These are phyloP conservation scores for Peniophora sp. DNA, from an alignment of 1,284 basidiomycete genomes.

Conservation along the genomic window DNA sequence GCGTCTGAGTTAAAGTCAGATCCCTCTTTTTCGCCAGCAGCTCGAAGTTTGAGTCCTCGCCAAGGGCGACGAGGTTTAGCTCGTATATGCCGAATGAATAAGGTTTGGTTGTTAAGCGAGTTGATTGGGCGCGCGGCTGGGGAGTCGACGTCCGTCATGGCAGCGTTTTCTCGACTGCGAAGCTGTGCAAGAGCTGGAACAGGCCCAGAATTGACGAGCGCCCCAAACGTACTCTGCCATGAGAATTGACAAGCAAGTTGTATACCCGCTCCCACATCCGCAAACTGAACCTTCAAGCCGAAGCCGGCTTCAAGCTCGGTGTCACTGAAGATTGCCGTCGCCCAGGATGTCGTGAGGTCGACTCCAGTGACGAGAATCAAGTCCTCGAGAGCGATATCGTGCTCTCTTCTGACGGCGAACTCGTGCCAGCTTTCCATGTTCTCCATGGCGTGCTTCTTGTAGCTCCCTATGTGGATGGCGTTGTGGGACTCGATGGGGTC, in stretches of 20 bases:
- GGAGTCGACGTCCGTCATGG: too few species aligned
- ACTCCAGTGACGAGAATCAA: constrained; percentile 7
- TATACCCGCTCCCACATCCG: not conserved
- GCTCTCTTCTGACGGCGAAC: not conserved
- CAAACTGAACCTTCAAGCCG: not conserved
- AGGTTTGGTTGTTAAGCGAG: too few species aligned
- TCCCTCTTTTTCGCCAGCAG: too few species aligned
- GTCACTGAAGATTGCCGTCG: constrained; percentile 1
- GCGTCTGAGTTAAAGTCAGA: too few species aligned
- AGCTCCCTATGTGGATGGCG: not conserved
- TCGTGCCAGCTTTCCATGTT: constrained; percentile 1
- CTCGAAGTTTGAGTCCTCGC: too few species aligned
- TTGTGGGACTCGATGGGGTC: not conserved
- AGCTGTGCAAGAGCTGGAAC: not conserved
- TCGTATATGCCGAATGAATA: too few species aligned
- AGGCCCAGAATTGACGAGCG: not conserved
- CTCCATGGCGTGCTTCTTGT: not conserved
- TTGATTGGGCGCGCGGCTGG: constrained; percentile 3
- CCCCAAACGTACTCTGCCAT: not conserved
- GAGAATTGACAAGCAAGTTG: not conserved
- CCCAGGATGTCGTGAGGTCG: constrained; percentile 4
- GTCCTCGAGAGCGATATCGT: constrained; percentile 4
- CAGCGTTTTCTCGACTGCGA: too few species aligned
- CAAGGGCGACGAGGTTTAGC: too few species aligned
- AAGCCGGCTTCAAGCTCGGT: not conserved